Percentiles rank a stretch among this genome's conserved stretches.
Evolutionary conservation across 176 grass and related monocot genomes (phyloP).

Genomic region (Raddia guianensis): DNA sequence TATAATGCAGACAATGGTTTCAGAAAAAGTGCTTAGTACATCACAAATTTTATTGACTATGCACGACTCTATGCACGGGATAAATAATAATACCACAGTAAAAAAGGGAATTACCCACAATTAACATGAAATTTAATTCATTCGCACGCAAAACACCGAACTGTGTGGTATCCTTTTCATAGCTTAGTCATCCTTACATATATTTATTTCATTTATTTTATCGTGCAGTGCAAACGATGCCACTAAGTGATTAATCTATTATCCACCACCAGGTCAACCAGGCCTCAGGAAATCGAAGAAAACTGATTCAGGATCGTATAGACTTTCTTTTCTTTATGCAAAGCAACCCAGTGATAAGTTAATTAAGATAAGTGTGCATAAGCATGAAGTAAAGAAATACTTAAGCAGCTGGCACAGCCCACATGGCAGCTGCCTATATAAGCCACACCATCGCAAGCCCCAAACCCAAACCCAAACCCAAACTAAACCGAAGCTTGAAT

Average conservation of each 20-base stretch:
- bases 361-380: conserved; percentile 16
- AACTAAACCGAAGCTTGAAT: background rate
- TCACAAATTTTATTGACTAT: background rate
- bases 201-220: conserved; percentile 21
- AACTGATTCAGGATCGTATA: conserved; percentile 19
- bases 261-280: conserved; percentile 32
- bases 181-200: background rate
- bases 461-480: background rate
- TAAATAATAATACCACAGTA: background rate
- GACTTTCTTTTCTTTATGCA: conserved; percentile 36
- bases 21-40: background rate
- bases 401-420: conserved; percentile 29
- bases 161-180: background rate
- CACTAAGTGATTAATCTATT: background rate
- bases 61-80: background rate
- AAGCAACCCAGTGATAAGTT: conserved; percentile 33
- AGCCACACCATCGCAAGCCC: conserved; percentile 3
- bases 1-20: background rate
- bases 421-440: conserved; percentile 49
- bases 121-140: background rate
- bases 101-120: background rate
- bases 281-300: background rate
- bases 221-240: conserved; percentile 1
- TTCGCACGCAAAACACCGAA: background rate
- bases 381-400: conserved; percentile 19